Base-by-base conservation (phyloP, 2,329 filamentous ascomycete genomes). In the Parastagonospora nodorum region DNA sequence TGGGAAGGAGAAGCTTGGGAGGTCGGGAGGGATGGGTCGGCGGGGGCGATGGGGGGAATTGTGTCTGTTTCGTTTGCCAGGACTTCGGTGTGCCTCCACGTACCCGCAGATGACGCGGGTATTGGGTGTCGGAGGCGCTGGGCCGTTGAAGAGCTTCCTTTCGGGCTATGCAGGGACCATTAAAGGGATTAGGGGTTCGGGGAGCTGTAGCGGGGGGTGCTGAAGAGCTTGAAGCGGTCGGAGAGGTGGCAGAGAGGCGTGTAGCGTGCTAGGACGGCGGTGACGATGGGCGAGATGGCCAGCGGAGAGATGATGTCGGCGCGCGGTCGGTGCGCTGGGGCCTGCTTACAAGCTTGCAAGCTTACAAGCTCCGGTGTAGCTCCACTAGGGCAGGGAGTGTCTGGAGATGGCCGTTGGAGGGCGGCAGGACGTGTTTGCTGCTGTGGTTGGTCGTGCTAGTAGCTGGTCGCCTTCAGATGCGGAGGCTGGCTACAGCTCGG, bases 31-130 rank as follows among this genome's bases (percentile, higher is more conserved):
- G 81, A 75, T 81, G 84, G 82, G 80, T 82, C 75, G 85, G 86
- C 87, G 84, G 87, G 77, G 79, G 81, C 79, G 84, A 81, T 78
- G 82, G 82, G 83, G 82, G 83, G 78, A 75, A 77, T 75, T 72
- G 77, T 78, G 76, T 82, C 78, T 73, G 70, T 79, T 80, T 85
- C 82, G 84, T 88, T 82, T 82, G 87, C 88, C 88, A 90, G 87
- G 82, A 85, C 87, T 85, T 71, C 54, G 61, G 53, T 65, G 55
- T 60, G 57, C 56, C 44, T 46, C 45, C 56, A 53, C 60, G 65
- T 69, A 65, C 61, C 63, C 64, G 71, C 70, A 67, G 54, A 55
- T 55, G 57, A 57, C 54, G 68, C 67, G 64, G 60, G 57, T 61
- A 57, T 49, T 54, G 42, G 48, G 55, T 53, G 57, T 58, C 50